phyloP scores from a whole-genome alignment of 345 rosid species.

The Murraya paniculata region DNA sequence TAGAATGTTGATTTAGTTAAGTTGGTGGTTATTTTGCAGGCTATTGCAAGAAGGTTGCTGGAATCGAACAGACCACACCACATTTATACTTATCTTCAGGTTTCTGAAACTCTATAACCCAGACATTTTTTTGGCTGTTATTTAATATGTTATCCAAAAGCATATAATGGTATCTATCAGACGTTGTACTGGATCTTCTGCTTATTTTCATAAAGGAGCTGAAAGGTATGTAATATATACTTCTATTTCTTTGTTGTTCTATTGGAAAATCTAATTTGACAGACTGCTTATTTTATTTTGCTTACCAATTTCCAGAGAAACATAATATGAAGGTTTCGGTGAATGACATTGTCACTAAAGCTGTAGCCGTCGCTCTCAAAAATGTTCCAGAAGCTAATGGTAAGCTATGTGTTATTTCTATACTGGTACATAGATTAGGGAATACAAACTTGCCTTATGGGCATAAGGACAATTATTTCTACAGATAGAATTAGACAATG shows the following conservation, averaged over 20 bases:
- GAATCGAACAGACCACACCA: constrained; percentile 90
- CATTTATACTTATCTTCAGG: constrained; percentile 89
- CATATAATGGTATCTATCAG: constrained; percentile 40
- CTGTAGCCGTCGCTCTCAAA: constrained; percentile 78
- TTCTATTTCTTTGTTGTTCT: constrained; percentile 3
- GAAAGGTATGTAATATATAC: constrained; percentile 51
- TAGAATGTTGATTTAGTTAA: neutral
- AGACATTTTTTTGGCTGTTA: constrained; percentile 11
- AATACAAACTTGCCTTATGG: neutral
- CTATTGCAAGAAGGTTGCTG: constrained; percentile 85
- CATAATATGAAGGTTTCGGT: constrained; percentile 87
- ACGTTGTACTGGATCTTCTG: constrained; percentile 91
- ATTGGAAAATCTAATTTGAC: constrained; percentile 6
- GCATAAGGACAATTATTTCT: neutral
- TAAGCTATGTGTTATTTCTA: constrained; percentile 33
- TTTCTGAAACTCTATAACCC: constrained; percentile 29
- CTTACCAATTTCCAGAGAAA: constrained; percentile 52
- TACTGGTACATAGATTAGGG: constrained; percentile 7
- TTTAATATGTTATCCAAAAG: constrained; percentile 23
- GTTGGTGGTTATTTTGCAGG: constrained; percentile 36
- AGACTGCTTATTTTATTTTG: constrained; percentile 23
- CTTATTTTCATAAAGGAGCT: constrained; percentile 87
- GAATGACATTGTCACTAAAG: constrained; percentile 92
- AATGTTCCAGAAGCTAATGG: constrained; percentile 91
- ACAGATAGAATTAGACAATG: neutral